Evolutionary conservation across 2,329 filamentous ascomycete genomes (phyloP).

Genomic region (Phyllachora maydis): DNA sequence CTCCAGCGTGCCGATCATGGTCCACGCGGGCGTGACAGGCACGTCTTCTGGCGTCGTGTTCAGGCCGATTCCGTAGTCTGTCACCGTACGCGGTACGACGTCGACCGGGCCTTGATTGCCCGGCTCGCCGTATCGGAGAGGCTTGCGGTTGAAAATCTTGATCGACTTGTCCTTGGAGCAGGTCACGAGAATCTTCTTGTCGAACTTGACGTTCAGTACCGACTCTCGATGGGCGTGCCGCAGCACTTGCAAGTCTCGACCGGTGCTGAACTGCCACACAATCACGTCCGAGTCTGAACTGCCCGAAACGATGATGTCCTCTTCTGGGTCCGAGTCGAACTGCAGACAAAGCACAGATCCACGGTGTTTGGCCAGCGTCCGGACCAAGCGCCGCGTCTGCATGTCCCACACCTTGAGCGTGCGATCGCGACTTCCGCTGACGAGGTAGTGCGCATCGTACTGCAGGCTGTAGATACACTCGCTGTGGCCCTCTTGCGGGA

Average conservation of each 20-base stretch:
- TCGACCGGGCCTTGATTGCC: constrained; percentile 20
- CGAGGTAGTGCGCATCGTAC: constrained; percentile 65
- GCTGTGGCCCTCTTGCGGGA: constrained; percentile 63
- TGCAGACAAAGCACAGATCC: constrained; percentile 89
- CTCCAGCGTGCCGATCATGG: constrained; percentile 56
- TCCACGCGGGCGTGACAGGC: constrained; percentile 42
- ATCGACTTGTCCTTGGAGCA: constrained; percentile 96
- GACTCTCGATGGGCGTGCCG: constrained; percentile 68
- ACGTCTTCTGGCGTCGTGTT: constrained; percentile 23
- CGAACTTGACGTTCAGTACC: constrained; percentile 82
- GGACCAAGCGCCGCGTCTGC: constrained; percentile 55
- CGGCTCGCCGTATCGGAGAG: constrained; percentile 37
- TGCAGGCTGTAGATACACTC: constrained; percentile 95
- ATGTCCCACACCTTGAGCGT: constrained; percentile 84
- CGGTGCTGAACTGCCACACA: constrained; percentile 84
- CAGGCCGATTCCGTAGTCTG: constrained; percentile 26
- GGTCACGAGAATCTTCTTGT: constrained; percentile 77
- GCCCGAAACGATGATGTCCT: constrained; percentile 87
- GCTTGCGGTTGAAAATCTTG: constrained; percentile 77
- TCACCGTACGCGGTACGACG: constrained; percentile 18
- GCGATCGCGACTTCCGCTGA: constrained; percentile 81
- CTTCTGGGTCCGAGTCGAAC: constrained; percentile 71
- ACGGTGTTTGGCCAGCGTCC: constrained; percentile 48
- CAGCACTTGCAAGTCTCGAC: constrained; percentile 59
- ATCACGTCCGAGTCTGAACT: constrained; percentile 86